These are phyloP conservation scores for Raddia distichophylla DNA, from an alignment of 176 grass and related monocot species.

Conservation along the genomic window DNA sequence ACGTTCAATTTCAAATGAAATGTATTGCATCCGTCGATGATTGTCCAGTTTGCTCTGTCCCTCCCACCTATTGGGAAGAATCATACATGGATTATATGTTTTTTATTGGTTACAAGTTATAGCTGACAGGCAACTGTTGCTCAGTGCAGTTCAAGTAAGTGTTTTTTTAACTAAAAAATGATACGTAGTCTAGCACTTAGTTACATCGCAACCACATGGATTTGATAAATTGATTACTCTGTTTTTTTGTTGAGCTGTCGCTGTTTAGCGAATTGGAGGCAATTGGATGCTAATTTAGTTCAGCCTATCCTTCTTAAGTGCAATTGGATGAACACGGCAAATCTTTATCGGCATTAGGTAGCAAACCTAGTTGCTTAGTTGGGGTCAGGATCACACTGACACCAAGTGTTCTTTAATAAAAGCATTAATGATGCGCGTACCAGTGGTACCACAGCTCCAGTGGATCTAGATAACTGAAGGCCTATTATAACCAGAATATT, in stretches of 20 bases:
- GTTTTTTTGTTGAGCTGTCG: neutral
- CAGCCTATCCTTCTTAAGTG: neutral
- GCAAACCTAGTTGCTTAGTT: neutral
- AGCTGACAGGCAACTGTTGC: neutral
- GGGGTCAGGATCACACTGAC: conserved; percentile 14
- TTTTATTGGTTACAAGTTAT: neutral
- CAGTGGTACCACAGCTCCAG: conserved; percentile 13
- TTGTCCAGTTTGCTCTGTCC: conserved; percentile 12
- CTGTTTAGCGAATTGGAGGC: neutral
- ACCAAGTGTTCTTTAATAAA: conserved; percentile 9
- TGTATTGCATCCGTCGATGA: neutral
- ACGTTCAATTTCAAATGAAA: conserved; percentile 23
- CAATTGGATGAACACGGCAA: neutral
- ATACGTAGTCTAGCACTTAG: neutral
- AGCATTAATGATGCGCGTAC: conserved; percentile 4
- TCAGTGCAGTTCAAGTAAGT: neutral
- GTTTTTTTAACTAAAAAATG: neutral
- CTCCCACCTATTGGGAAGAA: neutral
- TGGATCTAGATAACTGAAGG: neutral
- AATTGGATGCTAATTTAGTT: neutral
- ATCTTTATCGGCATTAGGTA: neutral
- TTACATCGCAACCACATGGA: neutral
- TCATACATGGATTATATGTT: neutral
- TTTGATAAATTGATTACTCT: neutral
- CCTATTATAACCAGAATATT: neutral